A percentile compares a stretch with the other conserved stretches of the same genome.
These are phyloP conservation scores for Centella asiatica DNA, from an alignment of 129 eudicot species.

Conservation along the genomic window DNA sequence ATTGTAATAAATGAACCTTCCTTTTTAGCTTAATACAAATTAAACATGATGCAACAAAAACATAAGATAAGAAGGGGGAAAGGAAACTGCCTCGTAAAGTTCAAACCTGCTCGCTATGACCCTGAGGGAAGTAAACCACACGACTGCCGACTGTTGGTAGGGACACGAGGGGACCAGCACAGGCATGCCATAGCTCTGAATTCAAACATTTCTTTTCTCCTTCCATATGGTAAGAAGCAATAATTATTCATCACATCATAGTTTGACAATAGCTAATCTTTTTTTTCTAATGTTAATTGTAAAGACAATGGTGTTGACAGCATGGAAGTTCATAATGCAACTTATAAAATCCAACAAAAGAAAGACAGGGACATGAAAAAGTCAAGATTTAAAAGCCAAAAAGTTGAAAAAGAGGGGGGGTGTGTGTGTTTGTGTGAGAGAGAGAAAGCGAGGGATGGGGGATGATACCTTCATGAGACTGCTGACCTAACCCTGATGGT, in stretches of 20 bases:
- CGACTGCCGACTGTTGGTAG: slow-evolving; percentile 83
- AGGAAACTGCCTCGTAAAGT: neutral
- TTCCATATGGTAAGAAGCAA: slow-evolving; percentile 33
- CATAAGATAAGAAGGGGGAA: neutral
- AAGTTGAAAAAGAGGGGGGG: slow-evolving; percentile 10
- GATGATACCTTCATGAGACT: slow-evolving; percentile 74
- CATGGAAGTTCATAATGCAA: slow-evolving; percentile 7
- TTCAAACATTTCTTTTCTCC: slow-evolving; percentile 96
- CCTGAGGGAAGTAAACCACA: slow-evolving; percentile 99
- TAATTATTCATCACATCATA: slow-evolving; percentile 12
- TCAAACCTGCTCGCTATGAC: slow-evolving; percentile 97
- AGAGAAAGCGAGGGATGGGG: slow-evolving; percentile 13
- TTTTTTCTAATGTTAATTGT: neutral
- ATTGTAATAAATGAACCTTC: neutral
- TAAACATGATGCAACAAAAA: neutral
- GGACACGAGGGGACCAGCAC: slow-evolving; percentile 98
- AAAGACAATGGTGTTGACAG: neutral
- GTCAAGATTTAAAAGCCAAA: slow-evolving; percentile 16
- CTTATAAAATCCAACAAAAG: neutral
- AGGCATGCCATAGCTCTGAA: slow-evolving; percentile 99
- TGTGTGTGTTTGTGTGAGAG: slow-evolving; percentile 17
- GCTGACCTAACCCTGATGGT: slow-evolving; percentile 98
- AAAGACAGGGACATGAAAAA: slow-evolving; percentile 16
- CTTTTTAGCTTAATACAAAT: too few species aligned
- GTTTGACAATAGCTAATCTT: neutral